phyloP scores from a whole-genome alignment of 2,329 filamentous ascomycete genomes.

The Aspergillus fumigatus region DNA sequence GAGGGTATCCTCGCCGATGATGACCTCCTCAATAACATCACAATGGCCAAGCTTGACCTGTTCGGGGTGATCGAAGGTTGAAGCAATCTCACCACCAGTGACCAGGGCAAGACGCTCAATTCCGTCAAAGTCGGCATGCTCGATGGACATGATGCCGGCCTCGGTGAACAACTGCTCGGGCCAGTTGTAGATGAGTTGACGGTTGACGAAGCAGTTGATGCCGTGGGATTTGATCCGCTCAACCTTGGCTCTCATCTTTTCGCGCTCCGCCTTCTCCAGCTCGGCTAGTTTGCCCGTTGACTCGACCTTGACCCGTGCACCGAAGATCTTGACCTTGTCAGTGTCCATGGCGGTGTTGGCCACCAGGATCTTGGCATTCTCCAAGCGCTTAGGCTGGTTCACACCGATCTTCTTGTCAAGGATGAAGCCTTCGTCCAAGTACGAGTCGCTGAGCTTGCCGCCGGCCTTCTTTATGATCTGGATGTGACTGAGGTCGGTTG shows the following conservation, averaged over 20 bases:
- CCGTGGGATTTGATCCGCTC: slow-evolving; percentile 98
- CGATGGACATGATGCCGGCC: slow-evolving; percentile 95
- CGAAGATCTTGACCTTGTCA: slow-evolving; percentile 99
- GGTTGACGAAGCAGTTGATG: slow-evolving; percentile 99
- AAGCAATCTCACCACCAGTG: slow-evolving; percentile 94
- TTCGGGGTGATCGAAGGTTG: slow-evolving; percentile 96
- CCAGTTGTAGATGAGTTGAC: slow-evolving; percentile 99
- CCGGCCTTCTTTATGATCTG: slow-evolving; percentile 99
- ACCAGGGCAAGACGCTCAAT: slow-evolving; percentile 93
- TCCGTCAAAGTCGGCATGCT: slow-evolving; percentile 98
- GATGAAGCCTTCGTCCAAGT: slow-evolving; percentile 97
- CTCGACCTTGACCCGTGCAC: slow-evolving; percentile 91
- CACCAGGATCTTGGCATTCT: slow-evolving; percentile 97
- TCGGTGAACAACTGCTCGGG: slow-evolving; percentile 98
- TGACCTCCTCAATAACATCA: slow-evolving; percentile 94
- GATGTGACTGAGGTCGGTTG: slow-evolving; percentile 92
- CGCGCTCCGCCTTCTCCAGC: slow-evolving; percentile 93
- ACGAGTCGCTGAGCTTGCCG: slow-evolving; percentile 95
- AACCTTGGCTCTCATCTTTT: slow-evolving; percentile 99
- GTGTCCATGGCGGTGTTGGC: slow-evolving; percentile 99
- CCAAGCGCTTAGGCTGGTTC: slow-evolving; percentile 93
- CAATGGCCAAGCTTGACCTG: slow-evolving; percentile 94
- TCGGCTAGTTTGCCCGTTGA: slow-evolving; percentile 97
- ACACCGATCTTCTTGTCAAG: slow-evolving; percentile 98
- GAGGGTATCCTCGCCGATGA: slow-evolving; percentile 94